These are phyloP conservation scores for Fusarium floridanum DNA, from an alignment of 2,329 filamentous ascomycete species.

Conservation along the genomic window DNA sequence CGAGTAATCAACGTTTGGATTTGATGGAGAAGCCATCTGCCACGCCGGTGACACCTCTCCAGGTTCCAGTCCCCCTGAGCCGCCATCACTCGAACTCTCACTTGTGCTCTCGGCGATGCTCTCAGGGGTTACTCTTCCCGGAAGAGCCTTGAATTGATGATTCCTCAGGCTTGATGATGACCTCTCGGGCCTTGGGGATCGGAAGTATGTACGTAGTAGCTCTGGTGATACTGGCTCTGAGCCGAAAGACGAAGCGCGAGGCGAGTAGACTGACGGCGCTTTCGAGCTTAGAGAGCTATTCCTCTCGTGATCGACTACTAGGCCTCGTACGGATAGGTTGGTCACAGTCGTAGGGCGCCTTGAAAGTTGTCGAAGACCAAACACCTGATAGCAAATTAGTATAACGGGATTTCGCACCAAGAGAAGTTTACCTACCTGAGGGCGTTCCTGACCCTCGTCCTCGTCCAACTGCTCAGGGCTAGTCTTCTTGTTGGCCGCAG, in stretches of 20 bases:
- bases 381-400: slow-evolving; percentile 65
- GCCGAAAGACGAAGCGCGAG: slow-evolving; percentile 8
- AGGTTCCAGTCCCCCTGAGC: background rate
- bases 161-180: slow-evolving; percentile 15
- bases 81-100: slow-evolving; percentile 4
- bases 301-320: slow-evolving; percentile 7
- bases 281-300: slow-evolving; percentile 11
- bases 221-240: slow-evolving; percentile 21
- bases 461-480: background rate
- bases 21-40: slow-evolving; percentile 27
- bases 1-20: slow-evolving; percentile 50
- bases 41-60: slow-evolving; percentile 3
- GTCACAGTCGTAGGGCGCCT: slow-evolving; percentile 41
- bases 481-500: background rate
- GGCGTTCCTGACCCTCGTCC: slow-evolving; percentile 10
- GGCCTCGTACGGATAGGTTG: slow-evolving; percentile 20
- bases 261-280: background rate
- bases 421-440: slow-evolving; percentile 27
- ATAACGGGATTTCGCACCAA: slow-evolving; percentile 57
- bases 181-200: slow-evolving; percentile 28
- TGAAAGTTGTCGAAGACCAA: slow-evolving; percentile 46
- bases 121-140: slow-evolving; percentile 7
- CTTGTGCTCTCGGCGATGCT: slow-evolving; percentile 1
- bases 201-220: slow-evolving; percentile 38
- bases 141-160: slow-evolving; percentile 1